Conservation (phyloP, 495 filamentous ascomycete genomes). For the Rhypophila decipiens region DNA sequence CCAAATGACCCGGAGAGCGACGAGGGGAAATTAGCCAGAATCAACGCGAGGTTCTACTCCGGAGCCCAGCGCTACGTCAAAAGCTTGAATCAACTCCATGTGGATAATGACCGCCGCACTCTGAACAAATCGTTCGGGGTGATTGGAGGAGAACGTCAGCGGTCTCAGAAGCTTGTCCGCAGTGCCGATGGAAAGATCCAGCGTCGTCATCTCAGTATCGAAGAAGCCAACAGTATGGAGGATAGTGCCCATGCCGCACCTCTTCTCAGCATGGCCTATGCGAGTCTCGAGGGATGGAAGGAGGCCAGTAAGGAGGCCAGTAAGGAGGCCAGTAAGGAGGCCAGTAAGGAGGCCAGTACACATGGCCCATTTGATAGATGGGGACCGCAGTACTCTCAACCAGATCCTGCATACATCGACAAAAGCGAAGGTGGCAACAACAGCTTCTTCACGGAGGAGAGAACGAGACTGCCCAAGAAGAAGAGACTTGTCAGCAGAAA, state of each 20-base stretch:
- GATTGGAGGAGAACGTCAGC: conserved; percentile 22
- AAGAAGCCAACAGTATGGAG: conserved; percentile 28
- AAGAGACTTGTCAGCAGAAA: too few relatives aligned
- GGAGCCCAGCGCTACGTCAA: conserved; percentile 21
- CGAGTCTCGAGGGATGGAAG: conserved; percentile 25
- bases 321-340: neutral
- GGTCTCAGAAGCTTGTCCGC: conserved; percentile 1
- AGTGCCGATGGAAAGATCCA: conserved; percentile 12
- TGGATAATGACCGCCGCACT: conserved; percentile 16
- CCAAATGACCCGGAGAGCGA: too few relatives aligned
- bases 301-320: conserved; percentile 9
- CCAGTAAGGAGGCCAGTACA: neutral
- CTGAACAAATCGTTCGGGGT: conserved; percentile 19
- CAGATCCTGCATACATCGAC: conserved; percentile 24
- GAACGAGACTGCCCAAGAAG: conserved; percentile 9
- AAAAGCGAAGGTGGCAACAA: conserved; percentile 22
- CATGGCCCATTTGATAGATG: neutral
- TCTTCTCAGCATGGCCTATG: conserved; percentile 33
- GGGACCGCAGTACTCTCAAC: conserved; percentile 12
- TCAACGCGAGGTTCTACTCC: conserved; percentile 28
- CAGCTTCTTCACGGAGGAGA: conserved; percentile 22
- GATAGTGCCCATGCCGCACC: conserved; percentile 25
- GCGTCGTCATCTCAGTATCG: conserved; percentile 9
- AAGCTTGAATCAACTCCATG: conserved; percentile 12
- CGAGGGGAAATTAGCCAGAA: conserved; percentile 4